Percentiles rank a stretch among this genome's conserved stretches.
Evolutionary conservation across 495 filamentous ascomycete species (phyloP).

Genomic region (Aspergillus kassunensis): DNA sequence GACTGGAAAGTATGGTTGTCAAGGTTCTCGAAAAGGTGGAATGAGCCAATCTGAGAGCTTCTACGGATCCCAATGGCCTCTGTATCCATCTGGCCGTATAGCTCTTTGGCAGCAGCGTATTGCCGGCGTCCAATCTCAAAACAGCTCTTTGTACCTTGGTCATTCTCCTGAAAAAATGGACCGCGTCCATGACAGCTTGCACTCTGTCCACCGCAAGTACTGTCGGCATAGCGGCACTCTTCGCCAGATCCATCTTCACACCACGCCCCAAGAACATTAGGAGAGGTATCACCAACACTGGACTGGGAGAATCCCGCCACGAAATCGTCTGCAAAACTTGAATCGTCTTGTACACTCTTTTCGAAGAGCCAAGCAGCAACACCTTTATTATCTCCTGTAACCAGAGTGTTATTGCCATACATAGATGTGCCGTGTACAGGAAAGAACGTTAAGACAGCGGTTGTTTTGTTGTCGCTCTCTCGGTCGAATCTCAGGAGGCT

Average conservation of each 20-base stretch:
- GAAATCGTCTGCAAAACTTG: constrained; percentile 60
- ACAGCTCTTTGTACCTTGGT: constrained; percentile 68
- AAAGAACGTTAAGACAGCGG: constrained; percentile 87
- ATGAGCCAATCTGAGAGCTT: constrained; percentile 58
- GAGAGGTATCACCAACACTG: constrained; percentile 88
- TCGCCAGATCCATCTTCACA: constrained; percentile 71
- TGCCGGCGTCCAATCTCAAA: constrained; percentile 70
- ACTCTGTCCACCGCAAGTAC: constrained; percentile 72
- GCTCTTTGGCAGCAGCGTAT: constrained; percentile 56
- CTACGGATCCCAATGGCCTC: constrained; percentile 47
- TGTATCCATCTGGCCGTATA: constrained; percentile 53
- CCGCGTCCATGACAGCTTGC: constrained; percentile 83
- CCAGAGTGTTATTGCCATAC: constrained; percentile 87
- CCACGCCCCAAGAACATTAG: constrained; percentile 83
- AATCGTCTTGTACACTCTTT: constrained; percentile 54
- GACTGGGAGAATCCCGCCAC: constrained; percentile 94
- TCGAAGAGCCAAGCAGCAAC: constrained; percentile 88
- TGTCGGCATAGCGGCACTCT: constrained; percentile 66
- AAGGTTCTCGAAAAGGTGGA: constrained; percentile 75
- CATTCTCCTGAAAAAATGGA: constrained; percentile 67
- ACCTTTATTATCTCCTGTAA: constrained; percentile 94
- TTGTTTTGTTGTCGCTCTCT: constrained; percentile 64
- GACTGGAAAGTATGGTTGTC: constrained; percentile 68
- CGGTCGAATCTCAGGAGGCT: constrained; percentile 79
- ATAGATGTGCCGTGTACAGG: constrained; percentile 91